Conservation (phyloP, 768 basidiomycete genomes). For the Clavaria fumosa region DNA sequence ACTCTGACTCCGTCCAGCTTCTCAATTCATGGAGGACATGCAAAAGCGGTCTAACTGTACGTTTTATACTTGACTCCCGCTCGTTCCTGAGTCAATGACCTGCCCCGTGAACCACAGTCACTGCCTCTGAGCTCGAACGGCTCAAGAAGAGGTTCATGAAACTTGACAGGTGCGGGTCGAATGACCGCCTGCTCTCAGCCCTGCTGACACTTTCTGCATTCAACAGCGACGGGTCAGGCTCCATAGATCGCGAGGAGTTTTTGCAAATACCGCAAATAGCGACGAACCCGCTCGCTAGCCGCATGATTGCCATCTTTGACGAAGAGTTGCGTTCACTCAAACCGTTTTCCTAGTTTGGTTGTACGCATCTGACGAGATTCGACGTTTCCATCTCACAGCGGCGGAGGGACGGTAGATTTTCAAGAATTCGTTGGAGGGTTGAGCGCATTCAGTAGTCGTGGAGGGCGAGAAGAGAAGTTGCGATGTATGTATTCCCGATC, state of each 20-base stretch:
- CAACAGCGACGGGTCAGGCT: constrained; percentile 86
- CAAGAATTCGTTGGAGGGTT: constrained; percentile 97
- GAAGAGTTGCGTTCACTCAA: constrained; percentile 66
- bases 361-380: constrained; percentile 2
- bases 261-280: constrained; percentile 98
- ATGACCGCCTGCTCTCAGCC: constrained; percentile 1
- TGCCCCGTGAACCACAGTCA: constrained; percentile 45
- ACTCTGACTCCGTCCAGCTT: constrained; percentile 31
- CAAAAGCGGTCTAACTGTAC: constrained; percentile 93
- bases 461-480: constrained; percentile 93
- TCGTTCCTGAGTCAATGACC: constrained; percentile 4
- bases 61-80: constrained; percentile 19
- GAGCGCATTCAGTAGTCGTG: constrained; percentile 94
- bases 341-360: not conserved
- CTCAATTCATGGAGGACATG: constrained; percentile 97
- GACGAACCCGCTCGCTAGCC: constrained; percentile 87
- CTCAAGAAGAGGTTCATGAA: constrained; percentile 99
- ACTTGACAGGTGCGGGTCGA: constrained; percentile 67
- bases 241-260: constrained; percentile 98
- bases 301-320: constrained; percentile 99
- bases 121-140: constrained; percentile 81
- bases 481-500: constrained; percentile 45
- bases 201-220: not conserved
- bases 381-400: constrained; percentile 32
- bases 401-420: constrained; percentile 97